Evolutionary conservation across 2,329 filamentous ascomycete genomes (phyloP), one percentile per base, ranked within the genome.

Genomic region (Magnaporthiopsis rhizophila): DNA sequence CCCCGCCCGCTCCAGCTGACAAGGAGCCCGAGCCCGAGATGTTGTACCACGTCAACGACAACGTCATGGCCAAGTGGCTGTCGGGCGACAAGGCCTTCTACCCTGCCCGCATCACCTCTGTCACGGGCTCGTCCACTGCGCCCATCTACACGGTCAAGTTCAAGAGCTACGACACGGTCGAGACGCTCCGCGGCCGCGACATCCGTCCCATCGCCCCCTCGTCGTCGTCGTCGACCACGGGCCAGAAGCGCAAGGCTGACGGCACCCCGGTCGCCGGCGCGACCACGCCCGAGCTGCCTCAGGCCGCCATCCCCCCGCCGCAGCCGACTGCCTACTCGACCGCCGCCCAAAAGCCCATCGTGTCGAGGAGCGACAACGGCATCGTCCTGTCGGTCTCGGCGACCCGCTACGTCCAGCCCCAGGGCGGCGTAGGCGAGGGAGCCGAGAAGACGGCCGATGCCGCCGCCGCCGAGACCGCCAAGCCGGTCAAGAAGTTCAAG

Each of bases 61-160:
- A 82, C 38, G 90, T 97, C 64, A 82, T 95, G 75, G 95, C 94
- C 60, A 93, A 94, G 77, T 99, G 93, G 91, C 80, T 89, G 60
- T 90, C 91, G 12, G 92, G 92, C 64, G 95, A 99, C 76, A 92
- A 90, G 72, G 85, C 85, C 30, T 97, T 93, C 78, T 98, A 98
- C 78, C 89, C 92, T 59, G 95, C 93, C 58, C 89, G 91, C 71
- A 96, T 99, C 75, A 94, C 92, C 62, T 93, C 90, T 63, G 93
- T 97, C 71, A 97, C 94, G 28, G 95, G 95, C 65, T 97, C 92
- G 11, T 88, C 89, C n/a, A 90, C 87, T 58, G 90, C 91, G 63
- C 94, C 93, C 50, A 91, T 97, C 68, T 99, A 97, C 75, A 89
- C 91, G 61, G 93, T 99, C 75, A 95, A 90, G 70, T 99, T 98